Evolutionary conservation across 768 basidiomycete genomes (phyloP).

Genomic region (Cystobasidium tubakii): DNA sequence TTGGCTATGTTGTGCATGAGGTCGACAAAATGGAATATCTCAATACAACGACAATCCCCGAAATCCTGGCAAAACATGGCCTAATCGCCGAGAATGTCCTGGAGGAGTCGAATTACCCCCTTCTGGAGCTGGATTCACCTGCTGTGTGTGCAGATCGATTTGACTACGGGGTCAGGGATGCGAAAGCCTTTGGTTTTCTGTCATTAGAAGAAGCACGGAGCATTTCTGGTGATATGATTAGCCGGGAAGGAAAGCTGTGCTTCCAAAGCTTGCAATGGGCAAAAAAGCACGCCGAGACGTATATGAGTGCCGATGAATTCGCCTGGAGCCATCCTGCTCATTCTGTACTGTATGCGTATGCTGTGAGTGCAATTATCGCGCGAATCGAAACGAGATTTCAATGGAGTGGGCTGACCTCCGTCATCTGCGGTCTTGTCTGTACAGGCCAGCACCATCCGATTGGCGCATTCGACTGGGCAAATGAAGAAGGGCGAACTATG

Average conservation of each 20-base stretch:
- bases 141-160: constrained; percentile 35
- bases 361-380: constrained; percentile 15
- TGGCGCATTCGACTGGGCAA: constrained; percentile 14
- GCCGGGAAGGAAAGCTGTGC: constrained; percentile 28
- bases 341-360: constrained; percentile 32
- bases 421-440: too few species aligned
- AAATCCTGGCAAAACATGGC: constrained; percentile 23
- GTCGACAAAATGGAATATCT: constrained; percentile 39
- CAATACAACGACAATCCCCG: constrained; percentile 35
- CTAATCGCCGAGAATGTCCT: constrained; percentile 5
- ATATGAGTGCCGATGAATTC: constrained; percentile 34
- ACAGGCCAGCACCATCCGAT: constrained; percentile 26
- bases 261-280: constrained; percentile 14
- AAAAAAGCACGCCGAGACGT: constrained; percentile 28
- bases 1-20: constrained; percentile 41
- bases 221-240: not conserved
- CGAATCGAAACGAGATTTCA: too few species aligned
- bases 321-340: constrained; percentile 38
- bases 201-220: constrained; percentile 12
- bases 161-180: constrained; percentile 39
- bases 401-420: too few species aligned
- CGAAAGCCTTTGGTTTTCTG: constrained; percentile 5
- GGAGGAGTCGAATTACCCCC: constrained; percentile 34
- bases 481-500: constrained; percentile 32
- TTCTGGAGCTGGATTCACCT: constrained; percentile 39